These are phyloP conservation scores for Rehmannia glutinosa DNA, from an alignment of 257 asterid genomes.

Conservation along the genomic window DNA sequence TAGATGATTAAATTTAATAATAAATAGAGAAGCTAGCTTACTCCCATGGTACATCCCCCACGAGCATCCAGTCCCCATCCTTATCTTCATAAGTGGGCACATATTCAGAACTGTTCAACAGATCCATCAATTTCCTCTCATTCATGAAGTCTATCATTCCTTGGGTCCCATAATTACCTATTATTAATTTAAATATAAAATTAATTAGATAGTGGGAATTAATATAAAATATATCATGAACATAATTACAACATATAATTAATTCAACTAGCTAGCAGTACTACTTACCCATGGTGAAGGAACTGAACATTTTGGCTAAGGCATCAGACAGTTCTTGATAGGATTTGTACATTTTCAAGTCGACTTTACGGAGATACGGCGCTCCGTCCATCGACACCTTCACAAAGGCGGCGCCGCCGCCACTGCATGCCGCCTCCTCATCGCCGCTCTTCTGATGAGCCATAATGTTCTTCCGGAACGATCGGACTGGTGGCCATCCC, in stretches of 20 bases:
- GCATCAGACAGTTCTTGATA: constrained; percentile 44
- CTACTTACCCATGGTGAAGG: constrained; percentile 42
- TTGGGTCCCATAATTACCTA: constrained; percentile 45
- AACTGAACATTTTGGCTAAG: constrained; percentile 56
- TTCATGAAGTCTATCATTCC: constrained; percentile 61
- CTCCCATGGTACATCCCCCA: constrained; percentile 97
- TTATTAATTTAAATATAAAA: neutral
- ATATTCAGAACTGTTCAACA: constrained; percentile 74
- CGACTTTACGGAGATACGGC: constrained; percentile 49
- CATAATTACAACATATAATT: no score
- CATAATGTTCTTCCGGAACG: constrained; percentile 74
- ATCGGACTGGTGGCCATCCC: constrained; percentile 93
- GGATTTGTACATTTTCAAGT: constrained; percentile 38
- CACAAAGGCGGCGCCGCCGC: constrained; percentile 29
- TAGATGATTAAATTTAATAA: no score
- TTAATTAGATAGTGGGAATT: no score
- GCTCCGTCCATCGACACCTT: constrained; percentile 63
- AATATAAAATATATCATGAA: neutral
- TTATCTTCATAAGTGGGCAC: constrained; percentile 88
- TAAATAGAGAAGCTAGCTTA: constrained; percentile 23
- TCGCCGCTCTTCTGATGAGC: constrained; percentile 28
- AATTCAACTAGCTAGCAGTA: no score
- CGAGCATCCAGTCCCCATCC: constrained; percentile 99
- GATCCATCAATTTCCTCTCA: constrained; percentile 67
- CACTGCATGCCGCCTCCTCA: constrained; percentile 31